phyloP scores from a whole-genome alignment of 2,329 filamentous ascomycete genomes.

The Aspergillus sp. region DNA sequence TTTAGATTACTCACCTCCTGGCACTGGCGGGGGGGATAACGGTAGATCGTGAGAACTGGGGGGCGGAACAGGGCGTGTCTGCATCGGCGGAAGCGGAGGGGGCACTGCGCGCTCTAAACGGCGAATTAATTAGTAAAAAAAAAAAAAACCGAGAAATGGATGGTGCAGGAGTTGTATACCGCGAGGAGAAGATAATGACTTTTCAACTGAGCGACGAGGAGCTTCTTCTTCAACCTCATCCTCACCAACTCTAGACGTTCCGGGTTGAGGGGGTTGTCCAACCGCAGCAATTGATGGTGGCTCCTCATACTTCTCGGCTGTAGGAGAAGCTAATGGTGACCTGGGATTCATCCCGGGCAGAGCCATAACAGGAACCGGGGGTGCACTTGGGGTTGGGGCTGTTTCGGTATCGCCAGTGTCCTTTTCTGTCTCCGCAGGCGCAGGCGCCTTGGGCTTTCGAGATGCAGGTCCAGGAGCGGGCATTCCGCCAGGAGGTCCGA shows the following conservation, averaged over 20 bases:
- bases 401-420: slow-evolving; percentile 33
- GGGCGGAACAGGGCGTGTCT: slow-evolving; percentile 40
- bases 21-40: slow-evolving; percentile 34
- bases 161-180: slow-evolving; percentile 43
- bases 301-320: slow-evolving; percentile 52
- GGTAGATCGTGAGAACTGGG: slow-evolving; percentile 36
- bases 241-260: slow-evolving; percentile 53
- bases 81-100: slow-evolving; percentile 44
- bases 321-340: slow-evolving; percentile 45
- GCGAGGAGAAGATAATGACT: slow-evolving; percentile 46
- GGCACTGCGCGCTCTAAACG: slow-evolving; percentile 47
- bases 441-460: slow-evolving; percentile 51
- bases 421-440: slow-evolving; percentile 38
- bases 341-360: slow-evolving; percentile 69
- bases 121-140: background rate
- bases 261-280: slow-evolving; percentile 43
- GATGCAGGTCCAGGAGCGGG: slow-evolving; percentile 40
- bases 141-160: background rate
- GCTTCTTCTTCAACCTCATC: slow-evolving; percentile 35
- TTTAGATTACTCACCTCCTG: slow-evolving; percentile 56
- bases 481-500: slow-evolving; percentile 68
- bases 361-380: slow-evolving; percentile 56
- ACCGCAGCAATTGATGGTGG: slow-evolving; percentile 42
- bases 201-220: slow-evolving; percentile 40
- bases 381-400: slow-evolving; percentile 33